Conservation (phyloP, 176 grass and related monocot species). For the Zoysia japonica region DNA sequence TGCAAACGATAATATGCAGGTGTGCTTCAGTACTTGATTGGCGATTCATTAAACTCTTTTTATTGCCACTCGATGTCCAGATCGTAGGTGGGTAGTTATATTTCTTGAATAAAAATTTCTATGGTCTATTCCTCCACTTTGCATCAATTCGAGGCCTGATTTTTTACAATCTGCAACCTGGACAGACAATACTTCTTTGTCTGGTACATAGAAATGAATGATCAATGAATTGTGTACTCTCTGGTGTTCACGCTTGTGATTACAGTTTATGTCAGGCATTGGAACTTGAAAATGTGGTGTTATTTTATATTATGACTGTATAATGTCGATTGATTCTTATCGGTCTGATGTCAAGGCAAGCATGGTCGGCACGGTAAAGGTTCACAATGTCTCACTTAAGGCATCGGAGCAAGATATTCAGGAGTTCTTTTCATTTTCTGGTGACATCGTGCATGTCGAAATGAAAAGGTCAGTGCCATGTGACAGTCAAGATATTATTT, state of each 20-base stretch:
- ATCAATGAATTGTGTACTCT: not conserved
- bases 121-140: not conserved
- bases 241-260: not conserved
- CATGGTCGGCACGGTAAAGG: constrained; percentile 62
- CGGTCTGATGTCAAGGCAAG: constrained; percentile 32
- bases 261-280: not conserved
- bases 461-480: constrained; percentile 57
- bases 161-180: not conserved
- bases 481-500: constrained; percentile 14
- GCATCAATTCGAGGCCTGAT: not conserved
- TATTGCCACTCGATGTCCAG: not conserved
- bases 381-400: constrained; percentile 72
- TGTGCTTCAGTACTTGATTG: not conserved
- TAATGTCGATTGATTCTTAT: not conserved
- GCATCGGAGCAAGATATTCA: constrained; percentile 63
- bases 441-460: constrained; percentile 64
- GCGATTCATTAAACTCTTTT: not conserved
- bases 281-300: not conserved
- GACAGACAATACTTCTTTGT: too few relatives aligned
- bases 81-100: not conserved
- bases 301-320: not conserved
- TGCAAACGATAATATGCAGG: not conserved
- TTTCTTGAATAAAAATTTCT: not conserved
- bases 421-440: constrained; percentile 80
- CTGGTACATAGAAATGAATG: not conserved